Base-by-base conservation (phyloP, 2,329 filamentous ascomycete species). In the Arthrinium puccinioides region DNA sequence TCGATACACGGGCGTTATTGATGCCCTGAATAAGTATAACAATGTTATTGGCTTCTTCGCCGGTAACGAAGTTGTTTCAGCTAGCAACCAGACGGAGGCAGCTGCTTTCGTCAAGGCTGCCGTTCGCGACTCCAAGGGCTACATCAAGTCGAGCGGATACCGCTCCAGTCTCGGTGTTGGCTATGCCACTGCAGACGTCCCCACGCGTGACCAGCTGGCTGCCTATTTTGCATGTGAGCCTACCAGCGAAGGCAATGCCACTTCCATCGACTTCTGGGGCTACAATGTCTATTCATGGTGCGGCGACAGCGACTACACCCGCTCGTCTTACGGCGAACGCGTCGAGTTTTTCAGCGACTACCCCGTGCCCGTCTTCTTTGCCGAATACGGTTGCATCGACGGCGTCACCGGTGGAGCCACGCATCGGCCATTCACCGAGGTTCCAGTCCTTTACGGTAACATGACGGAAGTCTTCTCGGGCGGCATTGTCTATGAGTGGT, bases 261-360 rank as follows among this genome's bases (percentile, higher is more conserved):
- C 55, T 9, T 62, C 84, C 43, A 95, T 97, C 48, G 92, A 98
- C 66, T 97, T 94, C 73, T 98, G 89, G 86, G 92, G 92, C 42
- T 97, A 97, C 82, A 98, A 98, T 74, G 95, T 97, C 68, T 98
- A 98, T 76, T 94, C 89, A 37, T 98, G 92, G 92, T 98, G 92
- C 61, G 92, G 90, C 50, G 63, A 89, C 51, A 94, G 86, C 56
- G 78, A 70, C 53, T 92, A 84, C 68, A 56, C 70, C 24, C 57
- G 72, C 42, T 96, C 92, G 4, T 87, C 87, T 38, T 98, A 89
- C 66, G 72, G 82, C 47, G 73, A 79, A 39, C 84, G 90, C 60
- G 88, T 88, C 50, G 63, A 86, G 48, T 90, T 96, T 67, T 98
- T 96, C 70, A 62, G 71, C 42, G 78, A 82, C 59, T 98, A 92